Percentiles rank a stretch among this genome's conserved stretches.
Conservation (phyloP, 2,329 filamentous ascomycete species). For the Geosmithia putterillii region DNA sequence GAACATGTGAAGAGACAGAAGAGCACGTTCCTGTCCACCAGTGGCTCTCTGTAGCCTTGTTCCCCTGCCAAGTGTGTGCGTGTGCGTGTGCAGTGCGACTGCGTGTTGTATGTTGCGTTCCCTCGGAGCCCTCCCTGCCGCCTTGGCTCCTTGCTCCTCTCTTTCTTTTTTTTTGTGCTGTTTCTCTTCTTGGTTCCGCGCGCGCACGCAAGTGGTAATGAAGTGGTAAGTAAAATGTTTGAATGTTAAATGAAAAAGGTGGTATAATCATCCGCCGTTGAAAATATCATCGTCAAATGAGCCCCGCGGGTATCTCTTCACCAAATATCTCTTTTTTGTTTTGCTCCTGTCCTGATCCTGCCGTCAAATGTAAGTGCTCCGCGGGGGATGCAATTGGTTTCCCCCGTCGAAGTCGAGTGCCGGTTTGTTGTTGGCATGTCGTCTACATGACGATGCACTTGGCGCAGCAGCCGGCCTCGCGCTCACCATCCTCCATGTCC, state of each 20-base stretch:
- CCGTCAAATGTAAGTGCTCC: neutral
- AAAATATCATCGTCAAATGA: neutral
- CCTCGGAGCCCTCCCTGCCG: too few relatives aligned
- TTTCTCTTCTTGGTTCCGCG: neutral
- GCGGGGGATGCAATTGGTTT: neutral
- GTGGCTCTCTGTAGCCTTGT: too few relatives aligned
- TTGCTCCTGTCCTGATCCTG: neutral
- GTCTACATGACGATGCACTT: slow-evolving; percentile 75
- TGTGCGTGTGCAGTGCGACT: too few relatives aligned
- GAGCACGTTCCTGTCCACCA: too few relatives aligned
- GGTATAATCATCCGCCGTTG: slow-evolving; percentile 1
- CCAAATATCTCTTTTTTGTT: neutral
- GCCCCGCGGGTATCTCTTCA: neutral
- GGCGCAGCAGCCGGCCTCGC: slow-evolving; percentile 67
- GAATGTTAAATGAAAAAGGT: neutral
- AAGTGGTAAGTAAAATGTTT: neutral
- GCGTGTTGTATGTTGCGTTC: too few relatives aligned
- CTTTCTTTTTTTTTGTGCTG: too few relatives aligned
- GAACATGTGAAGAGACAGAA: too few relatives aligned
- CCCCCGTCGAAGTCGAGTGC: neutral
- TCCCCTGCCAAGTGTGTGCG: too few relatives aligned
- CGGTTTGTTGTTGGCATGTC: neutral
- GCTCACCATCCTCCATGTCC: slow-evolving; percentile 60
- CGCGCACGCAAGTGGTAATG: neutral
- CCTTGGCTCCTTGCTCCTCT: too few relatives aligned